Evolutionary conservation across 2,329 filamentous ascomycete species (phyloP), one percentile per base, ranked within the genome.

Genomic region (Calonectria hawksworthii): DNA sequence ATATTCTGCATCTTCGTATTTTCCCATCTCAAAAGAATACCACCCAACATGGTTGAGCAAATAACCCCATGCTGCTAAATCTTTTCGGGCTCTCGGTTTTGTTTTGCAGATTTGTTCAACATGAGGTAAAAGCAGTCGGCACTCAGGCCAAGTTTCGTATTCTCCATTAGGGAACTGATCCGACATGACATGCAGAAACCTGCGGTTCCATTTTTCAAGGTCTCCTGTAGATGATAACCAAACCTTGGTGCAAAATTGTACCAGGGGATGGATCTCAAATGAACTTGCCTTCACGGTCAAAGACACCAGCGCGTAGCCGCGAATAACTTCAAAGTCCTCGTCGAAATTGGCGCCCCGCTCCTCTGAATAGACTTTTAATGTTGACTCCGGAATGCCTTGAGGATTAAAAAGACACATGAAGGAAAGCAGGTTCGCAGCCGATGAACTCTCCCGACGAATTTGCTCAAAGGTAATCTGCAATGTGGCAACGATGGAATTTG

Each of bases 401-500:
- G 65, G 73, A 23, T 78, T 74, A 9, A 78, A 77, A 21, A 77
- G 73, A 10, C 76, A 78, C 68, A 79, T 76, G 4, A 79, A 76
- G 0, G 68, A 72, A 3, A 79, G 54, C 0, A 77, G 21, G 1
- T 65, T 23, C 4, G 70, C 52, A 6, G 72, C 63, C 2, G 76
- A 77, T 4, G 30, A 68, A 2, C 2, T 69, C 21, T 75, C 70
- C 0, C 14, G n/a, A 0, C 41, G 61, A 14, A 79, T 77, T 9
- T 76, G 63, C 0, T 78, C 61, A 9, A 78, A 79, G 0, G 74
- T 76, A 1, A 77, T 69, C 52, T 77, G 34, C 75, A 70, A 79
- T 2, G 66, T 79, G 0, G 10, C 59, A 1, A 77, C 54, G 1
- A 78, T 66, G 0, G 77, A 77, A 44, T 74, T 78, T 0, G 77